Conservation (phyloP, 148 eudicot species). For the Vaccinium vitisidaea region DNA sequence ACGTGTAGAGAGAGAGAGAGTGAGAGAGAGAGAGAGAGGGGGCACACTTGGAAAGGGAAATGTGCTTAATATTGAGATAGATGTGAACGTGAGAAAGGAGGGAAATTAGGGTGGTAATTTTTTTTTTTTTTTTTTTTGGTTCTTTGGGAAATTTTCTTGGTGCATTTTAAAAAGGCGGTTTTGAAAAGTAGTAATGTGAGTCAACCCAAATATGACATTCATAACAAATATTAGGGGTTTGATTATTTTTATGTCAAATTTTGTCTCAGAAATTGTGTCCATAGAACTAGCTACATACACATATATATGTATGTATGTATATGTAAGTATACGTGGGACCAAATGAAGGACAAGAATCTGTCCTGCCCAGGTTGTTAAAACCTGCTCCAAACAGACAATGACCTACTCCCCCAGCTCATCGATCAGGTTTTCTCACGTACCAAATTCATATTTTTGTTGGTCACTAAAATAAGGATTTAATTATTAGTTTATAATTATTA, state of each 20-base stretch:
- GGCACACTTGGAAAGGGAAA: not conserved
- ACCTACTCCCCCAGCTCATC: slow-evolving; percentile 22
- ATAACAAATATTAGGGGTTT: too few relatives aligned
- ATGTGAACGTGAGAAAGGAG: not conserved
- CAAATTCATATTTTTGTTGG: not conserved
- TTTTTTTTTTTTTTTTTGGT: not conserved
- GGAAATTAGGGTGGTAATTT: not conserved
- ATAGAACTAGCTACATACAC: too few relatives aligned
- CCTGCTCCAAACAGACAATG: slow-evolving; percentile 10
- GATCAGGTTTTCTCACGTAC: not conserved
- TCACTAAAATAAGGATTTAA: not conserved
- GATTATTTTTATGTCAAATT: too few relatives aligned
- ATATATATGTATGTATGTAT: not conserved
- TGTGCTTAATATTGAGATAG: too few relatives aligned
- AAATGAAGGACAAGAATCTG: slow-evolving; percentile 17
- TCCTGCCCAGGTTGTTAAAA: slow-evolving; percentile 12
- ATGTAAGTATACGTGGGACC: not conserved
- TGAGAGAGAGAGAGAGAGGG: not conserved
- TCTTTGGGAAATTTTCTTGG: too few relatives aligned
- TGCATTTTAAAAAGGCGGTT: too few relatives aligned
- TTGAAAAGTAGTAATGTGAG: too few relatives aligned
- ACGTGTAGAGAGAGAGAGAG: not conserved
- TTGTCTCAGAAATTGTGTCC: too few relatives aligned
- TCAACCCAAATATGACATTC: too few relatives aligned
- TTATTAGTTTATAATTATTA: not conserved